phyloP scores from a whole-genome alignment of 164 flowering plant genomes.

The Magnolia kwangsiensis region DNA sequence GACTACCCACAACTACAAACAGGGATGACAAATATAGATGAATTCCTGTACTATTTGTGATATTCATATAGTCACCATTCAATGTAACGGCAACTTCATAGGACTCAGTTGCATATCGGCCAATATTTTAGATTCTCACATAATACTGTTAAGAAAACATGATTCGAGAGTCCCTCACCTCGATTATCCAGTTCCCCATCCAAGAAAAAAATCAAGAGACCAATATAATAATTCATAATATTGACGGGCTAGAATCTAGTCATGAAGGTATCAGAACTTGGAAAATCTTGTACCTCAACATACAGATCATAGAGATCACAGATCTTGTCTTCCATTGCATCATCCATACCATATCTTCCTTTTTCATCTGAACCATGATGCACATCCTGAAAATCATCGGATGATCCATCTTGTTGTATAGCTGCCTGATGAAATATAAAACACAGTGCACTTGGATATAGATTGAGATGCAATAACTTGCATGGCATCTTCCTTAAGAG shows the following conservation, averaged over 20 bases:
- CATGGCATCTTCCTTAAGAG: too few relatives aligned
- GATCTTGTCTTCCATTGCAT: slow-evolving; percentile 79
- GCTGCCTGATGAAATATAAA: slow-evolving; percentile 33
- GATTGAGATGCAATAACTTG: background rate
- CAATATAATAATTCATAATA: background rate
- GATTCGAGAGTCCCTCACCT: too few relatives aligned
- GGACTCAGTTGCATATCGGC: too few relatives aligned
- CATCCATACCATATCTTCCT: slow-evolving; percentile 58
- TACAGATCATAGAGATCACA: slow-evolving; percentile 92
- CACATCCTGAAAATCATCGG: slow-evolving; percentile 67
- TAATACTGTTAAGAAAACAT: too few relatives aligned
- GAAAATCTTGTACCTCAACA: slow-evolving; percentile 57
- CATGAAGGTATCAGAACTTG: background rate
- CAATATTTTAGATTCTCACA: too few relatives aligned
- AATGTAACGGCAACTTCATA: too few relatives aligned
- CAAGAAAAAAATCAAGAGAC: background rate
- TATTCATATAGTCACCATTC: too few relatives aligned
- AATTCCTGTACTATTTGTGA: too few relatives aligned
- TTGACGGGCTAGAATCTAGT: background rate
- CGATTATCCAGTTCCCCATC: too few relatives aligned
- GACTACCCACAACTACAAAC: too few relatives aligned
- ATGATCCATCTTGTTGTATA: slow-evolving; percentile 51
- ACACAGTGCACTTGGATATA: background rate
- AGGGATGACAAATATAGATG: too few relatives aligned
- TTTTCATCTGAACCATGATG: slow-evolving; percentile 41